A percentile compares a stretch with the other conserved stretches of the same genome.
Evolutionary conservation across 768 basidiomycete genomes (phyloP).

Genomic region (Collybiopsis confluens): DNA sequence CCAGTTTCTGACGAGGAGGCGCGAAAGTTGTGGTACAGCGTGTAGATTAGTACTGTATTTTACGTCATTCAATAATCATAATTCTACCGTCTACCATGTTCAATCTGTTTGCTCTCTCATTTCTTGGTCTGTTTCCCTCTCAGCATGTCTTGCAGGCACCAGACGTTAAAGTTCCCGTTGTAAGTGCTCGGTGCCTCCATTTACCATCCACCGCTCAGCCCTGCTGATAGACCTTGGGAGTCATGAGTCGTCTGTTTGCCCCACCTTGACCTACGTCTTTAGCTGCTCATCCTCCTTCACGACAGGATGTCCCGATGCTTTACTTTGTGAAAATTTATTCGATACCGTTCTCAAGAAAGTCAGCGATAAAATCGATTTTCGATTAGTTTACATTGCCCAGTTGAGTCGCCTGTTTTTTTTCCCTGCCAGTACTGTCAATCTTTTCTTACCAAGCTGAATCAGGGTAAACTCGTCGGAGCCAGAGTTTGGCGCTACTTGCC

Average conservation of each 20-base stretch:
- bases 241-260: constrained; percentile 37
- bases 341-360: constrained; percentile 65
- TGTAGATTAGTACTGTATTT: too few relatives aligned
- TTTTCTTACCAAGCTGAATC: constrained; percentile 11
- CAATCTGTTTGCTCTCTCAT: neutral
- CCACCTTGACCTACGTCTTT: neutral
- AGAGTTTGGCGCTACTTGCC: constrained; percentile 76
- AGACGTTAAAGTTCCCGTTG: constrained; percentile 41
- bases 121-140: neutral
- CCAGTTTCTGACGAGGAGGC: constrained; percentile 56
- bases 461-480: constrained; percentile 63
- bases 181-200: neutral
- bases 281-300: neutral
- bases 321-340: constrained; percentile 76
- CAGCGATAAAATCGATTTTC: constrained; percentile 59
- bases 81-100: neutral
- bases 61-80: too few relatives aligned
- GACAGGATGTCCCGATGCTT: constrained; percentile 65
- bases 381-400: constrained; percentile 72
- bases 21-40: constrained; percentile 51
- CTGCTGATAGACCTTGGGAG: constrained; percentile 30
- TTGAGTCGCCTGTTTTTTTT: constrained; percentile 31
- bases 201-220: neutral
- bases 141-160: neutral
- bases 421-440: too few relatives aligned